Percentiles rank a stretch among this genome's conserved stretches.
Conservation (phyloP, 2,329 filamentous ascomycete genomes). For the Chlorencoelia australis region DNA sequence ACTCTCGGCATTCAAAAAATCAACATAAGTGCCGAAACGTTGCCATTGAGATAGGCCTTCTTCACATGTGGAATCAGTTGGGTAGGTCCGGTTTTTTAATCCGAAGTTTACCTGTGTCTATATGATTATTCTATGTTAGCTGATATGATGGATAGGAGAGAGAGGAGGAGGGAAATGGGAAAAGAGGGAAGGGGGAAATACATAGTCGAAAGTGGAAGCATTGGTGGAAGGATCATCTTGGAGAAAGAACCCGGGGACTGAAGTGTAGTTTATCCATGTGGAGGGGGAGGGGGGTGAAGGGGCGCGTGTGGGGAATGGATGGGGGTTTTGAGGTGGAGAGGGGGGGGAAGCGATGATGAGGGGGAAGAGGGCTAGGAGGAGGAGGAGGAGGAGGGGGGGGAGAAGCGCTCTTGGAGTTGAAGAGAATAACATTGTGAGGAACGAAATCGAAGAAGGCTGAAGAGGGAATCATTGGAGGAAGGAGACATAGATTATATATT, state of each 20-base stretch:
- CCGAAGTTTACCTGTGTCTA: conserved; percentile 50
- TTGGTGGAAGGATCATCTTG: conserved; percentile 51
- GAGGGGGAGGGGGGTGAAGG: too few species aligned
- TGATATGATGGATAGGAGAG: conserved; percentile 3
- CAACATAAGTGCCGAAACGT: conserved; percentile 49
- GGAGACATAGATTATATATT: too few species aligned
- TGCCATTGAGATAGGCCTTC: conserved; percentile 49
- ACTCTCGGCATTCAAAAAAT: conserved; percentile 39
- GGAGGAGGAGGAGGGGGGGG: too few species aligned
- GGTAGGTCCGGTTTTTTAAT: conserved; percentile 51
- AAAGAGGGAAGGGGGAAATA: too few species aligned
- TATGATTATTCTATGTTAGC: conserved; percentile 17
- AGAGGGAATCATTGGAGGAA: too few species aligned
- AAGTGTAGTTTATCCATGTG: conserved; percentile 47
- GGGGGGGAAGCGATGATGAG: too few species aligned
- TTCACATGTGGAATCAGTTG: conserved; percentile 38
- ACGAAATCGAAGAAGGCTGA: too few species aligned
- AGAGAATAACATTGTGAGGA: too few species aligned
- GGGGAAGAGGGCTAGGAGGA: too few species aligned
- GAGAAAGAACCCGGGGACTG: conserved; percentile 51
- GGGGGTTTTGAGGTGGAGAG: too few species aligned
- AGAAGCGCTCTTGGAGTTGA: too few species aligned
- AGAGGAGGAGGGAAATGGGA: neutral
- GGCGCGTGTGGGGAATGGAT: too few species aligned
- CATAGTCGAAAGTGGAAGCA: conserved; percentile 52